These are phyloP conservation scores for Calocera cornea DNA, from an alignment of 768 basidiomycete genomes.

Conservation along the genomic window DNA sequence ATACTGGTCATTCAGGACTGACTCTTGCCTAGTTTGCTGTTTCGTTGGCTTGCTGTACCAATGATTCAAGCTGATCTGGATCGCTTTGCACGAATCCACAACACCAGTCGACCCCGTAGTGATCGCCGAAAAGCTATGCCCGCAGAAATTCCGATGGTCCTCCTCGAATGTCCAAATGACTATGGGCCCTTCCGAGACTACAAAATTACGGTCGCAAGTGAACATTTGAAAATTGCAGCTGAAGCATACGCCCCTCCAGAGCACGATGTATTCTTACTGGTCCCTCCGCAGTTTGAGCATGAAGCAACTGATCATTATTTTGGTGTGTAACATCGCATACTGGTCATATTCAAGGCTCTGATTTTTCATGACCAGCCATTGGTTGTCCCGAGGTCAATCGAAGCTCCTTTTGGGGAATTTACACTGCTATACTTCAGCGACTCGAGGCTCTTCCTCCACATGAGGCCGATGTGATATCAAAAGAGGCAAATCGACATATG, in stretches of 20 bases:
- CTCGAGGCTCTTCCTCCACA: no score
- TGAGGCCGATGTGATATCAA: no score
- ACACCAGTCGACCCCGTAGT: slow-evolving; percentile 16
- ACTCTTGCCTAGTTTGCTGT: slow-evolving; percentile 28
- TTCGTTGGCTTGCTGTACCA: slow-evolving; percentile 32
- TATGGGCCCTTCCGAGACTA: slow-evolving; percentile 24
- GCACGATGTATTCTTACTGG: neutral
- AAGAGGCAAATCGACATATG: no score
- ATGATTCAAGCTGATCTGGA: slow-evolving; percentile 31
- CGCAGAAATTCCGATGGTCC: slow-evolving; percentile 28
- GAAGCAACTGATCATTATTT: no score
- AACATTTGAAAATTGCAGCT: no score
- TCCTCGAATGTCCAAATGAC: slow-evolving; percentile 21
- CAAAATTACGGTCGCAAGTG: slow-evolving; percentile 23
- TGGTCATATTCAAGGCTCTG: no score
- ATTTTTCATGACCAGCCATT: no score
- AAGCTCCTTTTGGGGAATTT: no score
- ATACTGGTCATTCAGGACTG: neutral
- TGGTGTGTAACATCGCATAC: no score
- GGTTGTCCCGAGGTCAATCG: no score
- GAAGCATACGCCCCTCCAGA: neutral
- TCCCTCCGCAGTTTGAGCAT: no score
- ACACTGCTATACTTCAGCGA: no score
- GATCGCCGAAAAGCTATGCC: slow-evolving; percentile 30
- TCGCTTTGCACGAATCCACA: slow-evolving; percentile 17